Evolutionary conservation across 805 yeast species (phyloP), one percentile per base, ranked within the genome.

Genomic region (Maudiozyma serrabonitensis): DNA sequence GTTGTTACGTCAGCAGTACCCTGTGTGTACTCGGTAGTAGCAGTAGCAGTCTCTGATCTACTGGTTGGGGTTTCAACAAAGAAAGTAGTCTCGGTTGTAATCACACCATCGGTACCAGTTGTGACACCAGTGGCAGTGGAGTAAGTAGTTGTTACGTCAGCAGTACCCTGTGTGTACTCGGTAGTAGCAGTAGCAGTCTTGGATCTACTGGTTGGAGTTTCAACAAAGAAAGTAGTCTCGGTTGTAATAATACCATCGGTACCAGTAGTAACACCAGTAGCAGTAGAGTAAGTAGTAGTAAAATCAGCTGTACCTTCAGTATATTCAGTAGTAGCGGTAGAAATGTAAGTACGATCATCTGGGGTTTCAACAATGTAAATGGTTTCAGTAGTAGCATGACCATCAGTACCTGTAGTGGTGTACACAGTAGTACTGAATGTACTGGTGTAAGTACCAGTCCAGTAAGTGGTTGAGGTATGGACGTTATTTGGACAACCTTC

Each of bases 131-230:
- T 41, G 1, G 43, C 43, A 4, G 43, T 41, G 11, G 43, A 41
- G 11, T 41, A 41, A 9, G 43, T 41, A 12, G 43, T 23, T 15
- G 43, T 41, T 8, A 15, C 18, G 5, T 31, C 6, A n/a, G 16
- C 43, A 11, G 31, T 26, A n/a, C 43, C 43, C 13, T 23, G 16
- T 6, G 43, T 41, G 11, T n/a, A 23, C 13, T 21, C 32, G 5
- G 32, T 41, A 5, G 43, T 41, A 3, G 32, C 43, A 15, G 43
- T 41, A 9, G 18, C 32, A n/a, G 21, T 23, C 1, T 13, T 6
- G 4, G 40, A 38, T 13, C 87, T 19, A 11, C 41, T 15, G 2
- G 9, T 15, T n/a, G 57, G 57, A 11, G 54, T 51, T 19, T 49
- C 49, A 25, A 54, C 44, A 28, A 43, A 43, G 37, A 46, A 54